Percentiles rank a stretch among this genome's conserved stretches.
These are phyloP conservation scores for Acer yangbiense DNA, from an alignment of 345 rosid species.

Conservation along the genomic window DNA sequence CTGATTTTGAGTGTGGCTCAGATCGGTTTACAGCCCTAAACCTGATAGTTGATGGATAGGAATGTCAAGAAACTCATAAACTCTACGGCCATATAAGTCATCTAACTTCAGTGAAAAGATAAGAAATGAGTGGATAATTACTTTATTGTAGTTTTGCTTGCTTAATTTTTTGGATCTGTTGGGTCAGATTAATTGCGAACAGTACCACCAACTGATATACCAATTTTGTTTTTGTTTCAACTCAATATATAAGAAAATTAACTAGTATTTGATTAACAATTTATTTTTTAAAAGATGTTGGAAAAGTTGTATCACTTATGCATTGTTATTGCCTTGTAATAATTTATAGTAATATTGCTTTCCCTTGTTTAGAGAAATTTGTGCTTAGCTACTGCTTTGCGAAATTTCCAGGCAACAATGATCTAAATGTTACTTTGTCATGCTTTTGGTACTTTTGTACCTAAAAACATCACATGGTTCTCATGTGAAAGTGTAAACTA, in stretches of 20 bases:
- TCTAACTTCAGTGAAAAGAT: neutral
- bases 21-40: too few species aligned
- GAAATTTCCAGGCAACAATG: neutral
- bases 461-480: neutral
- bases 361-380: neutral
- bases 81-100: neutral
- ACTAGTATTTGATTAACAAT: neutral
- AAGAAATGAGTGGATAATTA: neutral
- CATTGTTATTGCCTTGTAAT: neutral
- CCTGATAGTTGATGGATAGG: neutral
- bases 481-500: slow-evolving; percentile 12
- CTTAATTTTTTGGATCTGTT: neutral
- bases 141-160: neutral
- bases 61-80: too few species aligned
- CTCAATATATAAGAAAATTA: neutral
- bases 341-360: neutral
- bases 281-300: neutral
- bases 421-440: neutral
- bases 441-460: neutral
- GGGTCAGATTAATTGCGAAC: neutral
- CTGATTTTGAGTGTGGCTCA: neutral
- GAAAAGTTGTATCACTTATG: neutral
- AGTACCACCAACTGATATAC: neutral
- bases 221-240: slow-evolving; percentile 1
- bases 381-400: neutral